Base-by-base conservation (phyloP, 2,329 filamentous ascomycete genomes). In the Fusarium sp. region DNA sequence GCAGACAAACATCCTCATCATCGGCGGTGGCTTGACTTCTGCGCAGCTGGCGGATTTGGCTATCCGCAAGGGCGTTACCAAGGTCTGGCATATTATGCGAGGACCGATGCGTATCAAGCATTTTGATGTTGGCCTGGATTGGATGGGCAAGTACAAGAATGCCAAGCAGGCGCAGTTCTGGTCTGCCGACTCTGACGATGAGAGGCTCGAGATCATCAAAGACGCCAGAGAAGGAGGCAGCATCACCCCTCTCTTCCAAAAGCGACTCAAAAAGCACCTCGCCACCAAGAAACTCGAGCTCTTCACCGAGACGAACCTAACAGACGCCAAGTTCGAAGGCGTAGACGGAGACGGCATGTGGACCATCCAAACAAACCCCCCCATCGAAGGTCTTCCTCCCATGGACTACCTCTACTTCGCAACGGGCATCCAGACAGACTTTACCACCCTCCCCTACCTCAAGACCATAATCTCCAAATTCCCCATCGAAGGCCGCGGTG, bases 131-230 rank as follows among this genome's bases (percentile, higher is more conserved):
- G 88, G 90, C 60, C 84, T 95, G 2, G 86, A 88, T 50, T 96
- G 93, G 93, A 92, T 95, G 78, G 92, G 91, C 10, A 95, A 95
- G 77, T 95, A 92, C 78, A 90, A 91, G 60, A 95, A 95, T 76
- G 87, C 89, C 57, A 89, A 93, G 71, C 92, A 95, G 76, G 90
- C 92, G 1, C 86, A 86, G 0, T 96, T 95, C 78, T 95, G 92
- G 91, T 89, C 88, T 7, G 91, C 92, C 4, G 92, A 94, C 71
- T 88, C 87, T 7, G 90, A 94, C 64, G 86, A 89, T 28, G 87
- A 95, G 78, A 86, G 92, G 3, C 84, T 90, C 31, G 84, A 89
- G 37, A 91, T 93, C 79, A 86, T 93, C 66, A 84, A 86, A 68
- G 79, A 83, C 46, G 93, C 93, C 1, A 86, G 92, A 7, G 90